These are phyloP conservation scores for Yamadazyma tumulicola DNA, from an alignment of 805 yeast genomes.

Conservation along the genomic window DNA sequence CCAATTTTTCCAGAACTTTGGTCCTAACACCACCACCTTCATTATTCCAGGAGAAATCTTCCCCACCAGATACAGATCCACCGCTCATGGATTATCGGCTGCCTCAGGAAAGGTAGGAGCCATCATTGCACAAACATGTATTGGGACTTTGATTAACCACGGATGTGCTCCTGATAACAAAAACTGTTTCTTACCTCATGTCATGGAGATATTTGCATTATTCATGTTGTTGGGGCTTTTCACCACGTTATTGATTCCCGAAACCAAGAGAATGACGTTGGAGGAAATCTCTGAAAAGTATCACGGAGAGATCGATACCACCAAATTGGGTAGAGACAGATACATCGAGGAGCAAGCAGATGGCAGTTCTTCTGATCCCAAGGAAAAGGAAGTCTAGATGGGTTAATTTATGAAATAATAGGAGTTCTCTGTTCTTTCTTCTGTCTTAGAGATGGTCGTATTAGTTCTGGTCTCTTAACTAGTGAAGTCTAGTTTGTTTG, in stretches of 20 bases:
- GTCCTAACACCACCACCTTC: slow-evolving; percentile 91
- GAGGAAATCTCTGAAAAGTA: slow-evolving; percentile 78
- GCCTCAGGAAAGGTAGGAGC: slow-evolving; percentile 93
- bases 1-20: slow-evolving; percentile 88
- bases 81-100: slow-evolving; percentile 94
- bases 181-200: slow-evolving; percentile 85
- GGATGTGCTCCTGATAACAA: slow-evolving; percentile 58
- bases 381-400: slow-evolving; percentile 10
- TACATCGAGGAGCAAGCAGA: slow-evolving; percentile 19
- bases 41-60: slow-evolving; percentile 87
- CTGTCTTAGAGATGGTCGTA: too few relatives aligned
- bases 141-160: slow-evolving; percentile 81
- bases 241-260: slow-evolving; percentile 71
- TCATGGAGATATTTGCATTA: slow-evolving; percentile 89
- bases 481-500: too few relatives aligned
- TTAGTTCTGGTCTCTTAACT: too few relatives aligned
- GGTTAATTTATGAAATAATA: too few relatives aligned
- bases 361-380: slow-evolving; percentile 12
- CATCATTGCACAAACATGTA: slow-evolving; percentile 81
- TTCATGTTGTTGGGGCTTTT: slow-evolving; percentile 82
- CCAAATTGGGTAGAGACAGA: slow-evolving; percentile 39
- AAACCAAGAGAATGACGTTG: slow-evolving; percentile 86
- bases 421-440: too few relatives aligned
- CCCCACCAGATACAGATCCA: slow-evolving; percentile 94
- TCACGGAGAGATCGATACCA: slow-evolving; percentile 69